Percentiles rank a stretch among this genome's conserved stretches.
phyloP scores from a whole-genome alignment of 176 grass and related monocot species.

The Eragrostis curvula region DNA sequence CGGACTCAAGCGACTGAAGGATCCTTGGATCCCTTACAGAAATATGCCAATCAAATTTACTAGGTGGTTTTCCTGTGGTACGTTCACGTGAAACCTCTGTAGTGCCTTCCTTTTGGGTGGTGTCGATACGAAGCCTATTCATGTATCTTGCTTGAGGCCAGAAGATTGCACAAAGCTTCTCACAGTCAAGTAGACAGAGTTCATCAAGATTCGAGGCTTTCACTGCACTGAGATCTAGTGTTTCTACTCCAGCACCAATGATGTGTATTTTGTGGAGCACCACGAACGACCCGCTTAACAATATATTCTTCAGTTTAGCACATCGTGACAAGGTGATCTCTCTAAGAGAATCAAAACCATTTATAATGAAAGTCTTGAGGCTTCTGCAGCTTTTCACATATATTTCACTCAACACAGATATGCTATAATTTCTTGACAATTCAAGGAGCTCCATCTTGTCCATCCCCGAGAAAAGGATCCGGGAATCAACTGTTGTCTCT shows the following conservation, averaged over 20 bases:
- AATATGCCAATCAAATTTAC: not conserved
- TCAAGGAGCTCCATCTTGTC: constrained; percentile 18
- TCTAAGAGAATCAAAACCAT: not conserved
- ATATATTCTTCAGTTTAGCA: not conserved
- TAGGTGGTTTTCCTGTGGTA: fast-evolving
- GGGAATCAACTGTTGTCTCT: not conserved
- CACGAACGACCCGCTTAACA: no score
- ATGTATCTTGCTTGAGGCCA: not conserved
- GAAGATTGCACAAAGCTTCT: not conserved
- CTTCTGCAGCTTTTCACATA: not conserved
- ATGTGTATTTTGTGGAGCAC: no score
- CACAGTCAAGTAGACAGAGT: not conserved
- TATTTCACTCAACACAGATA: not conserved
- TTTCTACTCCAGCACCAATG: not conserved
- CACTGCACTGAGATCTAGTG: not conserved
- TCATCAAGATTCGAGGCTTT: fast-evolving
- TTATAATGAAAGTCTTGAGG: constrained; percentile 2
- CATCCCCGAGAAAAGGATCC: not conserved
- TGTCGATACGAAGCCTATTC: not conserved
- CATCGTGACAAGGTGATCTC: not conserved
- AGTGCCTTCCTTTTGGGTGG: not conserved
- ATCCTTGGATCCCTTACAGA: not conserved
- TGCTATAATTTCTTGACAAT: not conserved
- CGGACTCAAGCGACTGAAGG: not conserved
- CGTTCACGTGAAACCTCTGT: not conserved